A percentile compares a stretch with the other conserved stretches of the same genome.
Evolutionary conservation across 2,329 filamentous ascomycete genomes (phyloP).

Genomic region (Monosporascus sp.): DNA sequence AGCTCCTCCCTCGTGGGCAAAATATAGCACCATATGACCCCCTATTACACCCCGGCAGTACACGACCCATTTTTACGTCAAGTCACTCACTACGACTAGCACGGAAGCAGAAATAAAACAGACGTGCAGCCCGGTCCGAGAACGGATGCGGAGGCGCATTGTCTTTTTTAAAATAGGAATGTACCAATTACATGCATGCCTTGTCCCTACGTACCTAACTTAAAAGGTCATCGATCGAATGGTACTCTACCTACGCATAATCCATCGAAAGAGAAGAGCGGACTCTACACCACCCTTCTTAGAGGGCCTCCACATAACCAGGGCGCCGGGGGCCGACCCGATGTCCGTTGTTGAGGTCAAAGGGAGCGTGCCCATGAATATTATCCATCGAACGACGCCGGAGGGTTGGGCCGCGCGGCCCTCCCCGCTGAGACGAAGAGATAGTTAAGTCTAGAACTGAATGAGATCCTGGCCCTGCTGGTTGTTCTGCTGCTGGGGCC

Average conservation of each 20-base stretch:
- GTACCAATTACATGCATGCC: background rate
- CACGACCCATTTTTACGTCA: too few relatives aligned
- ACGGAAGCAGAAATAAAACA: background rate
- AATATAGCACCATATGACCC: too few relatives aligned
- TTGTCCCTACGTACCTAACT: background rate
- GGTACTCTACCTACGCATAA: background rate
- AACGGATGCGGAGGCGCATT: background rate
- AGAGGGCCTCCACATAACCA: too few relatives aligned
- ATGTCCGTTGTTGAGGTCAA: too few relatives aligned
- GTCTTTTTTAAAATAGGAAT: background rate
- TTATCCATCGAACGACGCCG: too few relatives aligned
- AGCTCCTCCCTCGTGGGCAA: too few relatives aligned
- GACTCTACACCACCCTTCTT: too few relatives aligned
- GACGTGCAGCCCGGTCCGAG: background rate
- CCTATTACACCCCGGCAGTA: too few relatives aligned
- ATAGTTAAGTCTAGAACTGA: slow-evolving; percentile 44
- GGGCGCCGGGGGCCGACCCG: too few relatives aligned
- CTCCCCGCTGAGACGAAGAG: background rate
- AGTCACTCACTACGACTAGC: too few relatives aligned
- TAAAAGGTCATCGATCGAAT: background rate
- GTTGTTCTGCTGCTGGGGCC: slow-evolving; percentile 41
- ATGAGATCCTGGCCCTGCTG: slow-evolving; percentile 55
- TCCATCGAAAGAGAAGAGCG: too few relatives aligned
- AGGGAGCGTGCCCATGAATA: too few relatives aligned
- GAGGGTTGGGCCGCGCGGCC: background rate